phyloP scores from a whole-genome alignment of 371 early-diverging fungal genomes.

The Conidiobolus incongruus region DNA sequence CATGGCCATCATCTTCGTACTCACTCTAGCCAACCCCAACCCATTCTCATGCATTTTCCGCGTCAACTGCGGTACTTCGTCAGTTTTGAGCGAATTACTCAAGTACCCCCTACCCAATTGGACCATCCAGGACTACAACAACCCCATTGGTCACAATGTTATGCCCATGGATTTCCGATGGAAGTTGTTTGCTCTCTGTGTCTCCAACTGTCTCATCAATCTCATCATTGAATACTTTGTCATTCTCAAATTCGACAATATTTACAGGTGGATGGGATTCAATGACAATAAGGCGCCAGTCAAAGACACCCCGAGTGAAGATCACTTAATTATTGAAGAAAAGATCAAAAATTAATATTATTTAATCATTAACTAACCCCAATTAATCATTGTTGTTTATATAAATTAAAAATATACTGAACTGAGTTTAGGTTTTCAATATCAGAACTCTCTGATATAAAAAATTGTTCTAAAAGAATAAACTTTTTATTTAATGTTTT shows the following conservation, averaged over 20 bases:
- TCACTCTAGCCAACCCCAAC: conserved; percentile 41
- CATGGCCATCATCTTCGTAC: conserved; percentile 22
- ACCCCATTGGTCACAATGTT: conserved; percentile 38
- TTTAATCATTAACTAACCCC: too few relatives aligned
- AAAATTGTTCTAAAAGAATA: too few relatives aligned
- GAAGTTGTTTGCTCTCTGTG: conserved; percentile 18
- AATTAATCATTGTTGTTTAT: too few relatives aligned
- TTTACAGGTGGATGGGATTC: conserved; percentile 9
- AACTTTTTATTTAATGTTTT: too few relatives aligned
- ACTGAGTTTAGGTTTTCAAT: too few relatives aligned
- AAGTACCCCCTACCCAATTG: conserved; percentile 17
- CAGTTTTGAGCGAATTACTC: conserved; percentile 14
- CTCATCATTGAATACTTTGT: conserved; percentile 12
- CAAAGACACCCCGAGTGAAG: too few relatives aligned
- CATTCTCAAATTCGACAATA: too few relatives aligned
- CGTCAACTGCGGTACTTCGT: conserved; percentile 42
- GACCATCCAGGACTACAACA: conserved; percentile 27
- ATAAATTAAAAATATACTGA: too few relatives aligned
- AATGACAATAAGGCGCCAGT: too few relatives aligned
- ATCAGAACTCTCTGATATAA: too few relatives aligned
- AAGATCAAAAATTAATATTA: too few relatives aligned
- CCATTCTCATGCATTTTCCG: conserved; percentile 35
- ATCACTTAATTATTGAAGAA: too few relatives aligned
- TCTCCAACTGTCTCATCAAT: conserved; percentile 12
- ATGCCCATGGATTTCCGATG: conserved; percentile 31